Conservation (phyloP, 495 filamentous ascomycete species). For the Aspergillus bertholletiae region DNA sequence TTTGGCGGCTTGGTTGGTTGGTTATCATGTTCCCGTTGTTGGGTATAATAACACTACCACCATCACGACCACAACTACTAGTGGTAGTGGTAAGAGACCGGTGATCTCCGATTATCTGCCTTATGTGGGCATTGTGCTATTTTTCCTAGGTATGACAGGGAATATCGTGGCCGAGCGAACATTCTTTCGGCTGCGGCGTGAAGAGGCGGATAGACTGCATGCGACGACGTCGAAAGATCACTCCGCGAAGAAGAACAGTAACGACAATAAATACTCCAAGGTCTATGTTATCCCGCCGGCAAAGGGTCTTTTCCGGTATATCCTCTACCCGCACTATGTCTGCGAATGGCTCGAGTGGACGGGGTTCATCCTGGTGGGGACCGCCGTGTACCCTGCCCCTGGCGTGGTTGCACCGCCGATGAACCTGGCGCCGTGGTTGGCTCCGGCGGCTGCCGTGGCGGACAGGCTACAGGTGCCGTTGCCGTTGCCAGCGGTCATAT, state of each 20-base stretch:
- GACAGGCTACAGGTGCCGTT: constrained; percentile 25
- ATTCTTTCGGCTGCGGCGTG: constrained; percentile 56
- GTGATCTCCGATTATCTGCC: neutral
- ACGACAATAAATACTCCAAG: constrained; percentile 62
- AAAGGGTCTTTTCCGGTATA: constrained; percentile 73
- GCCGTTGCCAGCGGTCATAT: constrained; percentile 67
- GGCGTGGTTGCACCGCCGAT: constrained; percentile 3
- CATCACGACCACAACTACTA: too few relatives aligned
- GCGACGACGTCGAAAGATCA: too few relatives aligned
- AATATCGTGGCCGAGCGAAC: constrained; percentile 78
- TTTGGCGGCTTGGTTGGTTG: constrained; percentile 74
- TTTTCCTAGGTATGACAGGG: constrained; percentile 64
- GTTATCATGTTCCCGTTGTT: constrained; percentile 36
- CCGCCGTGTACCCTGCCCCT: constrained; percentile 23
- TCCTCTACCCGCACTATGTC: constrained; percentile 90
- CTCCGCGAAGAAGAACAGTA: too few relatives aligned
- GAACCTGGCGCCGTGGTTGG: constrained; percentile 47
- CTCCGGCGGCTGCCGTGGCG: constrained; percentile 49
- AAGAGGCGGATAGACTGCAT: constrained; percentile 24
- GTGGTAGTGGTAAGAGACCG: neutral
- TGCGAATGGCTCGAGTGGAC: constrained; percentile 96
- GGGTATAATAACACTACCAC: too few relatives aligned
- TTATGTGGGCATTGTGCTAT: constrained; percentile 31
- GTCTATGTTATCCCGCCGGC: constrained; percentile 87
- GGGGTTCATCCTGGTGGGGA: constrained; percentile 74